Base-by-base conservation (phyloP, 78 protist genomes). In the Chrysochromulina parva region DNA sequence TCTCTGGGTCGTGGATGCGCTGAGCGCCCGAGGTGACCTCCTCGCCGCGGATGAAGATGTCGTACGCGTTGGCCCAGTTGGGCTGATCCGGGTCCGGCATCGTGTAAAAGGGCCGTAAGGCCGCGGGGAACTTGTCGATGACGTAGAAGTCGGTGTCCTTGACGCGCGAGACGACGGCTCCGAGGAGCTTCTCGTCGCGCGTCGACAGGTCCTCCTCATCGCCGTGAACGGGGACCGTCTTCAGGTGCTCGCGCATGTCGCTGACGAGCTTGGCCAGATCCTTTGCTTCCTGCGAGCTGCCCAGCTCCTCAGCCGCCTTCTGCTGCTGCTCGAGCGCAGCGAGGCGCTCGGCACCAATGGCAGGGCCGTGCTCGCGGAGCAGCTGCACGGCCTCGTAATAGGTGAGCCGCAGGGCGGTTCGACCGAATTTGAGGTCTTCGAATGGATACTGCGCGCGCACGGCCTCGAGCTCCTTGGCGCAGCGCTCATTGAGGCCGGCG, bases 91-190 rank as follows among this genome's bases (percentile, higher is more conserved):
- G 97, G 88, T 95, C 96, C 28, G 98, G 98, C 99, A 98, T 98
- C 22, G 99, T 99, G 98, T 99, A 99, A 98, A 99, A 99, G 74
- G 99, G 99, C 24, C 99, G 97, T 28, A 93, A 96, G 11, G 90
- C 65, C 52, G 88, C n/a, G 50, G 99, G 98, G 96, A 95, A 98
- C 92, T 95, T 90, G 92, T 98, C 99, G 62, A 99, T 87, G 67
- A 97, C 90, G 97, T 88, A 99, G 94, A 98, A 96, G 88, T 99
- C 99, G n/a, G 98, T 97, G 86, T 9, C 74, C 14, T 74, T 6
- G 13, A 48, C 13, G 26, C 48, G 93, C 92, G 88, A 91, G 62
- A 99, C 96, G 54, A 98, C 59, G 58, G 16, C 48, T 22, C 99
- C 99, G 26, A 99, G 94, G 24, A 14, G 58, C 91, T 94, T 93